Percentiles rank a stretch among this genome's conserved stretches.
phyloP scores from a whole-genome alignment of 2,329 filamentous ascomycete genomes.

The Teratosphaeria epicoccoides region DNA sequence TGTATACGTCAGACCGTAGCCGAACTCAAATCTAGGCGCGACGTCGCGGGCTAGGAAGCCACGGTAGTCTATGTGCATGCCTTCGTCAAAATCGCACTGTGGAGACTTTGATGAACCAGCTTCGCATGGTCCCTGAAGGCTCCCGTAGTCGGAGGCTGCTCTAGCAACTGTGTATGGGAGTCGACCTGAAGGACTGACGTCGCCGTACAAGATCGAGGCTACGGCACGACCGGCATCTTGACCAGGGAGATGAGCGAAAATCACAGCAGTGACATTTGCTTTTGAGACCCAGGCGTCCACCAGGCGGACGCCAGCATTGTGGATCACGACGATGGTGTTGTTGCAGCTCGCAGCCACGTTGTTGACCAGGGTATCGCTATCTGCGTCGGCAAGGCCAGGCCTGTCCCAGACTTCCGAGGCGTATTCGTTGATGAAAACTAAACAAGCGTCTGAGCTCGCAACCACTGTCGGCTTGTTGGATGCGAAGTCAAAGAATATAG shows the following conservation, averaged over 20 bases:
- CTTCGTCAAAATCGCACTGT: slow-evolving; percentile 26
- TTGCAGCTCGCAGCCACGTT: slow-evolving; percentile 49
- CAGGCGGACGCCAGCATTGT: slow-evolving; percentile 52
- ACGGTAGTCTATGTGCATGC: slow-evolving; percentile 30
- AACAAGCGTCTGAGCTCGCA: slow-evolving; percentile 27
- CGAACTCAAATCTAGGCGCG: slow-evolving; percentile 26
- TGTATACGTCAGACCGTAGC: slow-evolving; percentile 29
- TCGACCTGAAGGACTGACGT: slow-evolving; percentile 46
- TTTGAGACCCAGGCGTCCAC: slow-evolving; percentile 54
- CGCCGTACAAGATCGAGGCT: slow-evolving; percentile 48
- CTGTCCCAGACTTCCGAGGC: slow-evolving; percentile 31
- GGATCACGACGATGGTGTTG: slow-evolving; percentile 55
- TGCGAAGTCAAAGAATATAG: slow-evolving; percentile 50
- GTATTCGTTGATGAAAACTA: slow-evolving; percentile 52
- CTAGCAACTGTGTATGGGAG: slow-evolving; percentile 53
- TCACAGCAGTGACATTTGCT: slow-evolving; percentile 52
- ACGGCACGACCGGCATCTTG: slow-evolving; percentile 51
- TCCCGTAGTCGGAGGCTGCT: slow-evolving; percentile 46
- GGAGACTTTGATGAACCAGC: slow-evolving; percentile 13
- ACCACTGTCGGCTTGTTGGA: slow-evolving; percentile 40
- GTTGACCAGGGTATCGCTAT: slow-evolving; percentile 46
- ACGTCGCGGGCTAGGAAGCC: slow-evolving; percentile 22
- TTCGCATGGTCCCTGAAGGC: slow-evolving; percentile 27
- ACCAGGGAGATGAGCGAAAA: slow-evolving; percentile 55
- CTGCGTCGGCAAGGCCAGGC: slow-evolving; percentile 25